Base-by-base conservation (phyloP, 2,329 filamentous ascomycete genomes). In the Aspergillus udagawae region DNA sequence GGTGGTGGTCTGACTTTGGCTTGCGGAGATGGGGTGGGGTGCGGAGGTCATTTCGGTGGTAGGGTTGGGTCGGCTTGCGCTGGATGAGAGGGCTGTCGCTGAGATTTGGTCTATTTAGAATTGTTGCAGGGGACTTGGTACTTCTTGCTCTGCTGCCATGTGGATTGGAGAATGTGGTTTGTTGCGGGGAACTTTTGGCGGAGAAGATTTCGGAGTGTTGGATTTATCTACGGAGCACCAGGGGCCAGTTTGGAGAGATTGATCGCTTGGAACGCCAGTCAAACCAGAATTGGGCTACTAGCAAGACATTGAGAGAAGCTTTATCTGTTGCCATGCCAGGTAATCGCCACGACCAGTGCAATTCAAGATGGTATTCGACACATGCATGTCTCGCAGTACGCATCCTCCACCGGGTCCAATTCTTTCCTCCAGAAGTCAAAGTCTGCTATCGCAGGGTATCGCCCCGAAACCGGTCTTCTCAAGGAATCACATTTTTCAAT, bases 131-230 rank as follows among this genome's bases (percentile, higher is more conserved):
- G 10, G 10, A 3, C 41, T 44, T 12, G 4, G 41, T 44, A 44
- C 20, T 44, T 20, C n/a, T 45, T 23, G 44, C 21, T n/a, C 27
- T 44, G 49, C 17, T 17, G n/a, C 21, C 4, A 29, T 38, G 23
- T 21, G 28, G 28, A 28, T 44, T 48, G 44, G 20, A 17, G 28
- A 35, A 25, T n/a, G 25, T 38, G 44, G 25, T 52, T 14, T 41
- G 35, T 45, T 54, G 60, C 27, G 52, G 58, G 51, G 47, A 59
- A 42, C 63, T 65, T 65, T 29, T 64, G 21, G n/a, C 51, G 54
- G 52, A 50, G 53, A 47, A 23, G 5, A 17, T 38, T 38, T 44
- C 41, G 41, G 41, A 9, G 41, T 14, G 29, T 32, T 17, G 32
- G 41, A 21, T 21, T 20, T 21, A 44, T 44, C 41, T 21, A 44